These are phyloP conservation scores for Microbotryum intermedium DNA, from an alignment of 1,284 basidiomycete species.

Conservation along the genomic window DNA sequence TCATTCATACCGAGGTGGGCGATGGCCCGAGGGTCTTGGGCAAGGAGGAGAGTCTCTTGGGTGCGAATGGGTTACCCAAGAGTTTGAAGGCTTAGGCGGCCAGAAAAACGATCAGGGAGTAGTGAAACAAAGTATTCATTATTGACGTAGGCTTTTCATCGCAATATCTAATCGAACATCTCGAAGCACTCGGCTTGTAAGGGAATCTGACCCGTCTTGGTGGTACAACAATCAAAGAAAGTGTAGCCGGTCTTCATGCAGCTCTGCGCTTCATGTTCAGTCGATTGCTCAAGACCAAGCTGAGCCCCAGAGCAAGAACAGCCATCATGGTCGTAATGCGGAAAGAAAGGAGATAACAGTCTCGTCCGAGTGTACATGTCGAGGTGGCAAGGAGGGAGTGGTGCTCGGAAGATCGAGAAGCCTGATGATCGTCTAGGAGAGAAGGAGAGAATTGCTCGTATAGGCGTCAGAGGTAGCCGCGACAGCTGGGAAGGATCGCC, in stretches of 20 bases:
- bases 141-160: no score
- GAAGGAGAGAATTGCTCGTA: neutral
- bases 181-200: no score
- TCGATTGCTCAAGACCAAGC: neutral
- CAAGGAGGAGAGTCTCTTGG: slow-evolving; percentile 40
- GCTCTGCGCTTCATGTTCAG: slow-evolving; percentile 9
- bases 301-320: slow-evolving; percentile 1
- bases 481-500: no score
- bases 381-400: neutral
- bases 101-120: neutral
- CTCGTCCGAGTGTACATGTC: slow-evolving; percentile 11
- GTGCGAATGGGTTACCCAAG: slow-evolving; percentile 42
- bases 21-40: slow-evolving; percentile 64
- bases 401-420: no score
- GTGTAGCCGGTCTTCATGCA: neutral
- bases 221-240: no score
- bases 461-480: no score
- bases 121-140: neutral
- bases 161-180: no score
- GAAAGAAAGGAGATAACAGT: slow-evolving; percentile 15
- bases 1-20: slow-evolving; percentile 86
- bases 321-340: slow-evolving; percentile 15
- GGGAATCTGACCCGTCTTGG: no score
- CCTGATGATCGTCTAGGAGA: neutral
- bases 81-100: slow-evolving; percentile 4